phyloP scores from a whole-genome alignment of 2,329 filamentous ascomycete genomes.

The Anthostomella pinea region DNA sequence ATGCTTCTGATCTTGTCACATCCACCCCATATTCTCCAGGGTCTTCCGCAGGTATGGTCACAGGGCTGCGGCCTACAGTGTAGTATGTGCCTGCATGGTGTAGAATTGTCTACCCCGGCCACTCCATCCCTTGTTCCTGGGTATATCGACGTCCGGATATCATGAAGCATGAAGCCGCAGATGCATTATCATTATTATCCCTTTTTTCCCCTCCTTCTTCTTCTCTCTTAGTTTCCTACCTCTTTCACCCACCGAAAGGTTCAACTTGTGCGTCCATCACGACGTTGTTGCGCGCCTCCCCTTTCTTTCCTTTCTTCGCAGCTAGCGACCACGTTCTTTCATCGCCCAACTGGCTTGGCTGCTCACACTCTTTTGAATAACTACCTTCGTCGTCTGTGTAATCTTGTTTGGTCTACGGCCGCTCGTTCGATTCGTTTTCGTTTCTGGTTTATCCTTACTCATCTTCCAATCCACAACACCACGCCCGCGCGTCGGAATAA shows the following conservation, averaged over 20 bases:
- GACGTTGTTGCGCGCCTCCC: slow-evolving; percentile 32
- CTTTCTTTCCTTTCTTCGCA: slow-evolving; percentile 42
- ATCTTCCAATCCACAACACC: slow-evolving; percentile 23
- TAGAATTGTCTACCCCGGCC: slow-evolving; percentile 32
- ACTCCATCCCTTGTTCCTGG: slow-evolving; percentile 34
- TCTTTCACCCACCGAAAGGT: slow-evolving; percentile 34
- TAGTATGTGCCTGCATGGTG: slow-evolving; percentile 28
- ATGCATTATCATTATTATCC: slow-evolving; percentile 39
- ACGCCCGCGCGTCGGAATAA: slow-evolving; percentile 10
- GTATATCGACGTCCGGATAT: slow-evolving; percentile 33
- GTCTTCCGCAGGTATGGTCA: slow-evolving; percentile 35
- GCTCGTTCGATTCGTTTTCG: slow-evolving; percentile 29
- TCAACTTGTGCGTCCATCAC: slow-evolving; percentile 27
- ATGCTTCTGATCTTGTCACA: slow-evolving; percentile 35
- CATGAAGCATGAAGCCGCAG: slow-evolving; percentile 32
- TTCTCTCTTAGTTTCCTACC: slow-evolving; percentile 37
- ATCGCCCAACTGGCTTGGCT: slow-evolving; percentile 56
- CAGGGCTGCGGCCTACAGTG: slow-evolving; percentile 38
- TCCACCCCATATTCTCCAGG: slow-evolving; percentile 32
- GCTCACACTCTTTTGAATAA: slow-evolving; percentile 51
- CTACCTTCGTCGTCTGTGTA: slow-evolving; percentile 35
- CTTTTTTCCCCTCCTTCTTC: slow-evolving; percentile 29
- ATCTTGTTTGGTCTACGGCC: slow-evolving; percentile 31
- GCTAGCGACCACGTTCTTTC: slow-evolving; percentile 42
- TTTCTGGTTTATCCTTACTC: slow-evolving; percentile 22